Conservation (phyloP, 148 eudicot genomes). For the Rhododendron kiyosumense region DNA sequence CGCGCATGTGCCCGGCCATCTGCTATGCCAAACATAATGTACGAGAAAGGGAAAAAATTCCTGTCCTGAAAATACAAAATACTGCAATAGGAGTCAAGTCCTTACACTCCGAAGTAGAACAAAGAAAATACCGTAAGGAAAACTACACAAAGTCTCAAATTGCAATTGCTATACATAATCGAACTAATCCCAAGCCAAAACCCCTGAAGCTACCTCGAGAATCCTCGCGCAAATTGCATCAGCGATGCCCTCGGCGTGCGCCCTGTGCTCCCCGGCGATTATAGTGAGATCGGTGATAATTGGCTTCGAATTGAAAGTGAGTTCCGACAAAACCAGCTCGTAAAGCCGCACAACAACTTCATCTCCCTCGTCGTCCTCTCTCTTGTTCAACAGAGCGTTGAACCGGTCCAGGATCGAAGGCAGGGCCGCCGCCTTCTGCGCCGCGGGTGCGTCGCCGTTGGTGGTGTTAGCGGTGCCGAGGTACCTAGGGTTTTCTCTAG, state of each 20-base stretch:
- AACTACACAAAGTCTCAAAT: neutral
- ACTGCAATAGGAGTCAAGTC: neutral
- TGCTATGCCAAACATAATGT: neutral
- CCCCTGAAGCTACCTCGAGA: slow-evolving; percentile 49
- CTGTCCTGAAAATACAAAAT: neutral
- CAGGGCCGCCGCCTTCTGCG: slow-evolving; percentile 16
- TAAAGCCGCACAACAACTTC: slow-evolving; percentile 62
- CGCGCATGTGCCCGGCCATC: neutral
- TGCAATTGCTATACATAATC: neutral
- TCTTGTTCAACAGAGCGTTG: slow-evolving; percentile 42
- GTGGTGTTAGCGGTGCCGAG: neutral
- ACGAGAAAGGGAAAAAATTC: neutral
- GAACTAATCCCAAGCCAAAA: neutral
- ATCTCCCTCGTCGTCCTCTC: slow-evolving; percentile 36
- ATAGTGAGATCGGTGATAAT: slow-evolving; percentile 89
- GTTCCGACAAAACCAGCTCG: slow-evolving; percentile 60
- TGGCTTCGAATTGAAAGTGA: slow-evolving; percentile 84
- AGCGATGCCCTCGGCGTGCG: slow-evolving; percentile 64
- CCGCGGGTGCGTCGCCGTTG: slow-evolving; percentile 20
- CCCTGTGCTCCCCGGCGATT: slow-evolving; percentile 78
- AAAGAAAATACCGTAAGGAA: neutral
- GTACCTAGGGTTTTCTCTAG: slow-evolving; percentile 13
- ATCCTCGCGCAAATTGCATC: slow-evolving; percentile 71
- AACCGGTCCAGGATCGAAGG: slow-evolving; percentile 69
- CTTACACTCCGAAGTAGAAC: neutral